A percentile compares a stretch with the other conserved stretches of the same genome.
phyloP scores from a whole-genome alignment of 2,329 filamentous ascomycete species.

The Fusarium siculi region DNA sequence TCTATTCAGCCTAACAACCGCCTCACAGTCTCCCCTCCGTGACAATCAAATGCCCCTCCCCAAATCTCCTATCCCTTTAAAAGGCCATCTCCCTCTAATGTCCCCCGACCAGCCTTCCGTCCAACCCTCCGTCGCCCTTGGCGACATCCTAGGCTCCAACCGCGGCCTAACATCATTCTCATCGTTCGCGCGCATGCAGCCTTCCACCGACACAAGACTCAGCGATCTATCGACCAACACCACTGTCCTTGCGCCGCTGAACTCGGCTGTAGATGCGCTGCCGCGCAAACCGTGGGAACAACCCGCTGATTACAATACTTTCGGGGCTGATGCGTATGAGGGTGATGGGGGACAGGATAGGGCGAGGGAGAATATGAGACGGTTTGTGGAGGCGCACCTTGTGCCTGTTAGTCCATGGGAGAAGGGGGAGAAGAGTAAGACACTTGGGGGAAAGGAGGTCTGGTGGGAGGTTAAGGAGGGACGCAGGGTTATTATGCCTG shows the following conservation, averaged over 20 bases:
- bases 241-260: constrained; percentile 88
- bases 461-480: constrained; percentile 84
- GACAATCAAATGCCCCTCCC: neutral
- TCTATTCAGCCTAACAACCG: constrained; percentile 24
- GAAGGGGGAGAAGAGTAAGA: constrained; percentile 72
- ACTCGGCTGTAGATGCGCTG: constrained; percentile 80
- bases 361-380: constrained; percentile 78
- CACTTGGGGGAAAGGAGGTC: constrained; percentile 70
- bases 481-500: constrained; percentile 80
- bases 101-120: constrained; percentile 40
- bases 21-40: constrained; percentile 21
- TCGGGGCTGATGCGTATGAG: constrained; percentile 79
- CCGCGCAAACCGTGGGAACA: constrained; percentile 90
- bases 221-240: constrained; percentile 74
- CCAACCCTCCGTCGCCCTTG: constrained; percentile 72
- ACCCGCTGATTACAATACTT: constrained; percentile 73
- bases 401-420: constrained; percentile 80
- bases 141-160: constrained; percentile 84
- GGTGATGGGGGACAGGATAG: constrained; percentile 79
- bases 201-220: constrained; percentile 74
- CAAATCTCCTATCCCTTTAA: constrained; percentile 18
- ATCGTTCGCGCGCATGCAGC: constrained; percentile 80
- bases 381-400: constrained; percentile 89
- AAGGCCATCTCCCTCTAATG: constrained; percentile 45
- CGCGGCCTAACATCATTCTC: constrained; percentile 87